Percentiles rank a stretch among this genome's conserved stretches.
Conservation (phyloP, 2,329 filamentous ascomycete genomes). For the Penicillium sp. region DNA sequence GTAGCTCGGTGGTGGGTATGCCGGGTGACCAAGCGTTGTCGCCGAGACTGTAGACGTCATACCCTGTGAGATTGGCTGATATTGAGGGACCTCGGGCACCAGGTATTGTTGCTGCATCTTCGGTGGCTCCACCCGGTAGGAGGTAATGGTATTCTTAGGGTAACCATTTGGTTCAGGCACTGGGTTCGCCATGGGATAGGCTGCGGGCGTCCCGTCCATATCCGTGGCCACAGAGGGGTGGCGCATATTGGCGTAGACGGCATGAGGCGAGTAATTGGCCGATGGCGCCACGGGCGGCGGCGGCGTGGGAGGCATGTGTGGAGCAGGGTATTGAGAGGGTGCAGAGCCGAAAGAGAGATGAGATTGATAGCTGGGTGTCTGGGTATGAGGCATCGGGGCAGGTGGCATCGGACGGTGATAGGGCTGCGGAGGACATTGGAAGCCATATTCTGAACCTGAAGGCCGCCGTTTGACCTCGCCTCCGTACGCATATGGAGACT, state of each 20-base stretch:
- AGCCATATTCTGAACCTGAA: constrained; percentile 44
- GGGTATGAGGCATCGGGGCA: constrained; percentile 33
- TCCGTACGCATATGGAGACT: constrained; percentile 39
- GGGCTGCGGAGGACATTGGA: constrained; percentile 26
- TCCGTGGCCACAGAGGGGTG: constrained; percentile 30
- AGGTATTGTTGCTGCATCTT: constrained; percentile 28
- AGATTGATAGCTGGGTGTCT: constrained; percentile 33
- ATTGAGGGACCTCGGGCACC: constrained; percentile 33
- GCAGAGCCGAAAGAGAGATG: constrained; percentile 41
- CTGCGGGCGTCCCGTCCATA: constrained; percentile 23
- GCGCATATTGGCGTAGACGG: constrained; percentile 29
- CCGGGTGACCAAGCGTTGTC: constrained; percentile 15
- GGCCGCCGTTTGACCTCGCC: constrained; percentile 43
- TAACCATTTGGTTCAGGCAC: constrained; percentile 22
- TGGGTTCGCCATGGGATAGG: constrained; percentile 19
- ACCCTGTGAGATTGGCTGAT: constrained; percentile 34
- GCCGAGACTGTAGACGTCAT: constrained; percentile 22
- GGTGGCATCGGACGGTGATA: constrained; percentile 35
- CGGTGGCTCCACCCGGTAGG: constrained; percentile 25
- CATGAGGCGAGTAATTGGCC: constrained; percentile 31
- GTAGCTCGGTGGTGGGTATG: constrained; percentile 30
- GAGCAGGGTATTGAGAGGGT: constrained; percentile 39
- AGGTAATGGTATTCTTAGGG: constrained; percentile 23
- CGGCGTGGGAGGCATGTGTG: constrained; percentile 39
- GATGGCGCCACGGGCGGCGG: constrained; percentile 36